Evolutionary conservation across 495 filamentous ascomycete genomes (phyloP), one percentile per base, ranked within the genome.

Genomic region (Lophium mytilinum): DNA sequence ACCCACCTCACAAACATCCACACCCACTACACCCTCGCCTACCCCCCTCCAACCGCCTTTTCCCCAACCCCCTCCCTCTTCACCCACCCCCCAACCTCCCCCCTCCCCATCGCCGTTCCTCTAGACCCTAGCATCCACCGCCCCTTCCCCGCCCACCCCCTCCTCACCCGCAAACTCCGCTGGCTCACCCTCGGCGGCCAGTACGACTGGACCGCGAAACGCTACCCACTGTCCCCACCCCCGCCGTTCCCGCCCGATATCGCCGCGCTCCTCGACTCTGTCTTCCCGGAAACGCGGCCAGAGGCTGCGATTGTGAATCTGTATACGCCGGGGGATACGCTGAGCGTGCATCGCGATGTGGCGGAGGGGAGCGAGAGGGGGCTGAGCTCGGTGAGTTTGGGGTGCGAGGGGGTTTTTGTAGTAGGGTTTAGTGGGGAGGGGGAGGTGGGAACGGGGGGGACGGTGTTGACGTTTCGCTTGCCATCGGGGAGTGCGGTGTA

Each of bases 181-280:
- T 96, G 92, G 93, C 79, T 95, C 12, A 96, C 92, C 6, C 77
- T 97, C 10, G 93, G 92, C 30, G 90, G 88, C 0, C 90, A 96
- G 65, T 95, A 97, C 71, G 86, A 97, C 71, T 96, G 92, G 92
- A 91, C 89, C 2, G 76, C 78, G 37, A 90, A 94, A 65, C 71
- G 77, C 30, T 96, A 96, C 67, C 89, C 90, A 0, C 12, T 18
- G 34, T 19, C 50, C 15, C 56, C 58, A 1, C 84, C 89, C 12
- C 87, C 88, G 3, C 56, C 65, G 2, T 95, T 96, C 60, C 92
- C 92, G 4, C 40, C 57, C 3, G 90, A 96, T 65, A 78, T 93
- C 55, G 80, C 79, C 4, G 63, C 59, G 0, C 76, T 94, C 21
- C 64, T 95, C 10, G 74, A 78, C 15, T 70, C 72, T 0, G 68